A percentile compares a stretch with the other conserved stretches of the same genome.
These are phyloP conservation scores for Euclidium syriacum DNA, from an alignment of 345 rosid species.

Conservation along the genomic window DNA sequence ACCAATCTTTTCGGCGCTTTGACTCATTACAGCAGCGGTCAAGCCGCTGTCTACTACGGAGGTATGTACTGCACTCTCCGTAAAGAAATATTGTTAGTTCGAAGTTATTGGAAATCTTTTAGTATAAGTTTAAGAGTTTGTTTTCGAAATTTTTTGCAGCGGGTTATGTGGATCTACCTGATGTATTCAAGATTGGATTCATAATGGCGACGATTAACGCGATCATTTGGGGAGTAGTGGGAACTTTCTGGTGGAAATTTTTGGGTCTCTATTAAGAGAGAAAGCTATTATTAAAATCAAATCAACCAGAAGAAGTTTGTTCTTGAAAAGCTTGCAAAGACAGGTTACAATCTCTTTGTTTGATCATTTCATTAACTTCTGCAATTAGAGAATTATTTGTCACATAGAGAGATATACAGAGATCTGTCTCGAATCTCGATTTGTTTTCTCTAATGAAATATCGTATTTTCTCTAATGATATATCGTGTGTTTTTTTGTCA, in stretches of 20 bases:
- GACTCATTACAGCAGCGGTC: slow-evolving; percentile 98
- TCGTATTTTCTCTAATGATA: background rate
- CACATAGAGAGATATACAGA: slow-evolving; percentile 13
- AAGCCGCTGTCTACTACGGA: slow-evolving; percentile 97
- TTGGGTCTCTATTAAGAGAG: slow-evolving; percentile 77
- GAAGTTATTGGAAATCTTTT: no score
- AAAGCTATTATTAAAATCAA: background rate
- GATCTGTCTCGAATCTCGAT: background rate
- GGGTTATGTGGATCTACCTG: slow-evolving; percentile 84
- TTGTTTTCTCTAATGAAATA: background rate
- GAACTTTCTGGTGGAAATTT: slow-evolving; percentile 94
- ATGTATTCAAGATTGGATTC: slow-evolving; percentile 81
- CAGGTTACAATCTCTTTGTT: slow-evolving; percentile 14
- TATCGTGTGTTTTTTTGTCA: background rate
- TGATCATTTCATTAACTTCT: slow-evolving; percentile 10
- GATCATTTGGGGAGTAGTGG: slow-evolving; percentile 76
- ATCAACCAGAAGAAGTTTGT: background rate
- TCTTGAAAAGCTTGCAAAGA: slow-evolving; percentile 11
- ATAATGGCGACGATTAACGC: slow-evolving; percentile 71
- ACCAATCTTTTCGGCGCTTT: slow-evolving; percentile 90
- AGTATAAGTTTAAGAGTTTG: background rate
- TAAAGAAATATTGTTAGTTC: no score
- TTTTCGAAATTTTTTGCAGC: slow-evolving; percentile 43
- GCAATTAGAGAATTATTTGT: slow-evolving; percentile 19
- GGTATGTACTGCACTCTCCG: slow-evolving; percentile 38